Percentiles rank a stretch among this genome's conserved stretches.
phyloP scores from a whole-genome alignment of 176 grass and related monocot genomes.

The Chrysopogon serrulatus region DNA sequence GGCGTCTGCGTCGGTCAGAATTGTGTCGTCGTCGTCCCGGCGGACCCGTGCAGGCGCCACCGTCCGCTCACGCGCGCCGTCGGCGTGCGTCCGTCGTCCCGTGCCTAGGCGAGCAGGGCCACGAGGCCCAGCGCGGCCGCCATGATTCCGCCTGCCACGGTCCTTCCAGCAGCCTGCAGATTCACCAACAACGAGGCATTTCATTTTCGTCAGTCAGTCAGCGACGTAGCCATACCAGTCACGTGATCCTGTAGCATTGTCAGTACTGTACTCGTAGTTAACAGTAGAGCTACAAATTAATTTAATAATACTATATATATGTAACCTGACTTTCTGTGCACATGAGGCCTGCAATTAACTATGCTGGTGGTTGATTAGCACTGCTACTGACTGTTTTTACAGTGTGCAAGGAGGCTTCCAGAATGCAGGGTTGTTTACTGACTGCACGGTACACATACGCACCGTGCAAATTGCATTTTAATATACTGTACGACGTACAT shows the following conservation, averaged over 20 bases:
- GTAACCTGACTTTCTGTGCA: neutral
- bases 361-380: neutral
- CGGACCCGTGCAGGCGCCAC: neutral
- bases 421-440: neutral
- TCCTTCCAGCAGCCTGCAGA: constrained; percentile 40
- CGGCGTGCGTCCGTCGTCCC: neutral
- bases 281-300: too few relatives aligned
- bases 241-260: neutral
- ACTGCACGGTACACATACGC: neutral
- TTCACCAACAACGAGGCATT: neutral
- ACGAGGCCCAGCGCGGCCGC: constrained; percentile 39
- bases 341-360: neutral
- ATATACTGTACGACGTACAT: neutral
- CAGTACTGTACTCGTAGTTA: too few relatives aligned
- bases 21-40: neutral
- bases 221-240: neutral
- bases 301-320: neutral
- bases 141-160: constrained; percentile 17
- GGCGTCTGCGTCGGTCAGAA: neutral
- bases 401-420: neutral
- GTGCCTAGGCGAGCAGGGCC: constrained; percentile 34
- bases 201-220: too few relatives aligned
- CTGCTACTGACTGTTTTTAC: neutral
- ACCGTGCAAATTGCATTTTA: neutral
- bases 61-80: neutral